A percentile compares a stretch with the other conserved stretches of the same genome.
These are phyloP conservation scores for Apiotrichum domesticum DNA, from an alignment of 1,284 basidiomycete genomes.

Conservation along the genomic window DNA sequence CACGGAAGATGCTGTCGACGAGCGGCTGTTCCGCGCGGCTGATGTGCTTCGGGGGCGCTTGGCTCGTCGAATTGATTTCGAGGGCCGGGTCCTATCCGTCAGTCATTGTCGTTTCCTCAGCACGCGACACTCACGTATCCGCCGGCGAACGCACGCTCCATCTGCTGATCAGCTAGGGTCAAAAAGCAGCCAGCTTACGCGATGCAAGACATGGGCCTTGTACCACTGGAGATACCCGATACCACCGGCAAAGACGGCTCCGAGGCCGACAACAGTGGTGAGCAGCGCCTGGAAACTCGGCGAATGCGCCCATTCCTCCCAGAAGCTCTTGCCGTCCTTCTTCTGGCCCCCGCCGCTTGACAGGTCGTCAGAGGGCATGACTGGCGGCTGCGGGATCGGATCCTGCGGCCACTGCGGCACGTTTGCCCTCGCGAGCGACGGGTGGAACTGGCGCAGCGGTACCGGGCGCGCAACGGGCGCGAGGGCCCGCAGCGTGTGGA, in stretches of 20 bases:
- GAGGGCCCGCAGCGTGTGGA: too few relatives aligned
- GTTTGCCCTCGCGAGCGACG: slow-evolving; percentile 6
- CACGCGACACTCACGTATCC: slow-evolving; percentile 27
- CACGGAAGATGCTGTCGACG: slow-evolving; percentile 72
- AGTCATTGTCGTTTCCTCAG: not conserved
- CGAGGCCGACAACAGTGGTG: slow-evolving; percentile 43
- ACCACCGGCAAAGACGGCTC: slow-evolving; percentile 49
- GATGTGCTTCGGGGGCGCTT: slow-evolving; percentile 56
- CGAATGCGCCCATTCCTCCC: slow-evolving; percentile 32
- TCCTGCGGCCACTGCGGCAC: slow-evolving; percentile 34
- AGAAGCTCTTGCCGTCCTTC: slow-evolving; percentile 20
- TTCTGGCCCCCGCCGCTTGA: not conserved
- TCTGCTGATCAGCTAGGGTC: slow-evolving; percentile 18
- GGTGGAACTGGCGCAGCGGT: slow-evolving; percentile 1
- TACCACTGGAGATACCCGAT: slow-evolving; percentile 69
- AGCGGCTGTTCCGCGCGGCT: slow-evolving; percentile 64
- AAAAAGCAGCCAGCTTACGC: slow-evolving; percentile 49
- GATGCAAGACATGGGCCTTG: slow-evolving; percentile 68
- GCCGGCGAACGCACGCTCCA: slow-evolving; percentile 41
- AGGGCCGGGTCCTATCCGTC: slow-evolving; percentile 66
- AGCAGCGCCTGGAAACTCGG: slow-evolving; percentile 44
- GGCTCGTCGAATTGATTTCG: slow-evolving; percentile 55
- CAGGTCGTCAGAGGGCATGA: slow-evolving; percentile 26
- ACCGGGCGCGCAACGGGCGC: too few relatives aligned
- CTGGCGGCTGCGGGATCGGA: slow-evolving; percentile 31